These are phyloP conservation scores for Phialophora tarda DNA, from an alignment of 2,329 filamentous ascomycete genomes.

Conservation along the genomic window DNA sequence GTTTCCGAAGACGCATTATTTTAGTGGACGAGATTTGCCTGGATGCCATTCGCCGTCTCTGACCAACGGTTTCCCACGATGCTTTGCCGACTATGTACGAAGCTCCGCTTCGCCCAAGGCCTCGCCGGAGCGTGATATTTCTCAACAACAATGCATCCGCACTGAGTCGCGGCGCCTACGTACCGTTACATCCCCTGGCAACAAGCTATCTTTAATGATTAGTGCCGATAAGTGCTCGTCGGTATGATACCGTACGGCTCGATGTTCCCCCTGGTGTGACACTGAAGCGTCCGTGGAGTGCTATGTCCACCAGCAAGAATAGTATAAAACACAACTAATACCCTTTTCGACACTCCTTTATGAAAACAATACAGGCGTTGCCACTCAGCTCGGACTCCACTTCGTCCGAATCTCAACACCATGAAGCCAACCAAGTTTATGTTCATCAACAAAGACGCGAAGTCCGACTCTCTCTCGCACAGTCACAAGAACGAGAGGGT, in stretches of 20 bases:
- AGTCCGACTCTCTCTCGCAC: slow-evolving; percentile 30
- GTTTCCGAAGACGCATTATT: neutral
- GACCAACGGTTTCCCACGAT: neutral
- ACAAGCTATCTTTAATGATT: too few relatives aligned
- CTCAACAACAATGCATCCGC: neutral
- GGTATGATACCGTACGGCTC: neutral
- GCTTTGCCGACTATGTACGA: slow-evolving; percentile 6
- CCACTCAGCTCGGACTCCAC: neutral
- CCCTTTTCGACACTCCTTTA: neutral
- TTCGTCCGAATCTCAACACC: neutral
- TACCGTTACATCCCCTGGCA: too few relatives aligned
- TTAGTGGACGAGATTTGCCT: neutral
- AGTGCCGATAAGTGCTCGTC: too few relatives aligned
- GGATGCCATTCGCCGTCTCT: slow-evolving; percentile 3
- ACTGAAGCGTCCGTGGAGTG: neutral
- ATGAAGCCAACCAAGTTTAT: slow-evolving; percentile 29
- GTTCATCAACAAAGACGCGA: slow-evolving; percentile 29
- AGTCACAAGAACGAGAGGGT: slow-evolving; percentile 28
- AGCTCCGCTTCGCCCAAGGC: slow-evolving; percentile 11
- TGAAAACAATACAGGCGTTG: neutral
- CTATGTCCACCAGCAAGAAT: neutral
- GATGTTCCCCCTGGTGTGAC: neutral
- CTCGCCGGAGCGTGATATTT: neutral
- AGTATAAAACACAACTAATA: neutral
- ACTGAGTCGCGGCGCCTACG: too few relatives aligned